Conservation (phyloP, 2,329 filamentous ascomycete genomes). For the Aureobasidium leucospermi region DNA sequence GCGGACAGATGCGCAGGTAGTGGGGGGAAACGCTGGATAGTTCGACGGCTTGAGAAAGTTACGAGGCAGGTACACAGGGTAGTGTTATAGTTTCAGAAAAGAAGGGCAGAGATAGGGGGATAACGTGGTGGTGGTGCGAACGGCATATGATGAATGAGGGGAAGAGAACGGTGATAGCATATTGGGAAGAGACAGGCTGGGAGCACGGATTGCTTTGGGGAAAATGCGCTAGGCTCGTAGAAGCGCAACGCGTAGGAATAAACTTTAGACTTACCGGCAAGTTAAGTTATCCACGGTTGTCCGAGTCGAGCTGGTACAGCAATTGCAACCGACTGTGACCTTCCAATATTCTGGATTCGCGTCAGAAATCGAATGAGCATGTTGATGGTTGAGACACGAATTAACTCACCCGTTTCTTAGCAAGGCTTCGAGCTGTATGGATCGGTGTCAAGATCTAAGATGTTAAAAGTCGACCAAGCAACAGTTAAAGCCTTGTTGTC, state of each 20-base stretch:
- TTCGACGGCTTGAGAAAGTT: not conserved
- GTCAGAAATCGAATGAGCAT: not conserved
- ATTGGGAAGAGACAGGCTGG: slow-evolving; percentile 5
- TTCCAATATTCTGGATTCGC: slow-evolving; percentile 5
- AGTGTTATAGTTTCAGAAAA: not conserved
- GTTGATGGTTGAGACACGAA: not conserved
- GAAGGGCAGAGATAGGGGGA: not conserved
- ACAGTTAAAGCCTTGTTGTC: not conserved
- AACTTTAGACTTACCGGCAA: slow-evolving; percentile 13
- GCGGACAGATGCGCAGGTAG: not conserved
- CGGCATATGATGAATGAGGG: slow-evolving; percentile 13
- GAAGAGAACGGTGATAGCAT: slow-evolving; percentile 14
- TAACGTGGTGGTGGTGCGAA: not conserved
- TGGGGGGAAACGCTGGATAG: not conserved
- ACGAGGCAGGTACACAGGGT: not conserved
- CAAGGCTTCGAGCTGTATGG: not conserved
- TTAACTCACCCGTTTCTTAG: not conserved
- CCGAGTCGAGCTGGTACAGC: not conserved
- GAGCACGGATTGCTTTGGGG: slow-evolving; percentile 10
- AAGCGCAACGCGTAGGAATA: slow-evolving; percentile 5
- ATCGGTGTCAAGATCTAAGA: not conserved
- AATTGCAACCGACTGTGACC: slow-evolving; percentile 8
- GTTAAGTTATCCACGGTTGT: slow-evolving; percentile 1
- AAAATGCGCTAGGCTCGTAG: slow-evolving; percentile 10
- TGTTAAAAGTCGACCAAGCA: not conserved